Evolutionary conservation across 306 rosid species (phyloP).

Genomic region (Lablab purpureus): DNA sequence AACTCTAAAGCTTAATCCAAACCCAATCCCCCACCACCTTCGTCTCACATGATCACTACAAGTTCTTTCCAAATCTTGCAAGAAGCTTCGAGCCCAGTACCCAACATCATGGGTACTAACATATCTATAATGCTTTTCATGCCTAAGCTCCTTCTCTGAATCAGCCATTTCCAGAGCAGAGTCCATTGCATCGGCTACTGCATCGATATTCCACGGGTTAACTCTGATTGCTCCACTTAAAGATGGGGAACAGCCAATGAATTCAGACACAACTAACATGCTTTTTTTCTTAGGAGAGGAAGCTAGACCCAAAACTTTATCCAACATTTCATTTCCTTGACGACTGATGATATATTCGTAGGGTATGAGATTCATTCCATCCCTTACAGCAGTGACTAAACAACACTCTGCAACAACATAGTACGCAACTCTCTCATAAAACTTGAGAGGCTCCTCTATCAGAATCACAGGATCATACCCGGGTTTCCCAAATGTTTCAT

Average conservation of each 20-base stretch:
- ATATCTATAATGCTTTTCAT: constrained; percentile 90
- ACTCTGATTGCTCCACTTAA: constrained; percentile 91
- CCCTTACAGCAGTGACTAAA: constrained; percentile 86
- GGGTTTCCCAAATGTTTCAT: constrained; percentile 66
- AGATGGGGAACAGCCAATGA: constrained; percentile 92
- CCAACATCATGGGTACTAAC: constrained; percentile 92
- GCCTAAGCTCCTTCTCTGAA: constrained; percentile 82
- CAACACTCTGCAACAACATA: constrained; percentile 88
- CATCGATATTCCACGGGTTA: constrained; percentile 90
- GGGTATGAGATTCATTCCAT: constrained; percentile 92
- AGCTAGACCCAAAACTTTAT: constrained; percentile 60
- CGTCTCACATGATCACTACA: constrained; percentile 75
- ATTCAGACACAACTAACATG: constrained; percentile 86
- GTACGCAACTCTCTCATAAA: constrained; percentile 80
- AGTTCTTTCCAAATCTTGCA: constrained; percentile 80
- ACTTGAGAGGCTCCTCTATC: constrained; percentile 73
- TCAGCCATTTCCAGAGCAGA: constrained; percentile 71
- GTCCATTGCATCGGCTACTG: constrained; percentile 89
- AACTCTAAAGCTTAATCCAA: constrained; percentile 85
- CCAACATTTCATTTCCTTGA: constrained; percentile 70
- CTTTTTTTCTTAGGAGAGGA: constrained; percentile 66
- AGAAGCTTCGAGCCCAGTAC: constrained; percentile 92
- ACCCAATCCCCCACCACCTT: constrained; percentile 92
- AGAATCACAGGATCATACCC: constrained; percentile 81
- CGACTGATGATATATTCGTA: constrained; percentile 81